Conservation (phyloP, 225 moss, liverwort and hornwort genomes). For the Bryum argenteum region DNA sequence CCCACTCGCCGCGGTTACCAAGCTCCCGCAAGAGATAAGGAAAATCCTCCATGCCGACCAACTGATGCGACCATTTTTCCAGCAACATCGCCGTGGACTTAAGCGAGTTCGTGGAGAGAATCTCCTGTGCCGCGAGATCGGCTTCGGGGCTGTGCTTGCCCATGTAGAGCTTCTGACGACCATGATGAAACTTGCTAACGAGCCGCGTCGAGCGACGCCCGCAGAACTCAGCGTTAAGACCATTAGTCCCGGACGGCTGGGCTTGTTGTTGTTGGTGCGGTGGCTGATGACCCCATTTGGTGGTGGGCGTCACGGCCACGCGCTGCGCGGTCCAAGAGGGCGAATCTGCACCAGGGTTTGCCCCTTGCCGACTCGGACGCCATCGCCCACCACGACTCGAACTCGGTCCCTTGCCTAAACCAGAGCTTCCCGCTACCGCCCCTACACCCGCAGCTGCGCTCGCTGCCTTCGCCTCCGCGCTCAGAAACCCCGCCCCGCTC, state of each 20-base stretch:
- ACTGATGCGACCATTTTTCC: slow-evolving; percentile 77
- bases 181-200: slow-evolving; percentile 95
- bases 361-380: slow-evolving; percentile 55
- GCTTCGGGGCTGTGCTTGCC: slow-evolving; percentile 95
- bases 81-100: slow-evolving; percentile 55
- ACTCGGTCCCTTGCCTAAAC: slow-evolving; percentile 44
- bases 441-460: slow-evolving; percentile 69
- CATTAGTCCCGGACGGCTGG: slow-evolving; percentile 41
- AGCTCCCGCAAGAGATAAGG: slow-evolving; percentile 88
- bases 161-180: slow-evolving; percentile 88
- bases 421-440: slow-evolving; percentile 54
- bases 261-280: slow-evolving; percentile 43
- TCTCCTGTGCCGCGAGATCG: slow-evolving; percentile 78
- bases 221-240: slow-evolving; percentile 84
- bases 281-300: neutral
- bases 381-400: slow-evolving; percentile 66
- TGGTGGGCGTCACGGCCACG: slow-evolving; percentile 61
- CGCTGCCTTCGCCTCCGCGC: slow-evolving; percentile 70
- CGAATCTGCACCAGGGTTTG: slow-evolving; percentile 32
- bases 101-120: slow-evolving; percentile 42
- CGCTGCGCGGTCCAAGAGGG: slow-evolving; percentile 60
- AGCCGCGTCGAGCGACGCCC: slow-evolving; percentile 93
- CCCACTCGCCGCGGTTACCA: slow-evolving; percentile 95
- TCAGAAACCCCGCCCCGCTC: slow-evolving; percentile 72
- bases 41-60: slow-evolving; percentile 84